phyloP scores from a whole-genome alignment of 345 rosid genomes.

The Noccaea bulbosa region DNA sequence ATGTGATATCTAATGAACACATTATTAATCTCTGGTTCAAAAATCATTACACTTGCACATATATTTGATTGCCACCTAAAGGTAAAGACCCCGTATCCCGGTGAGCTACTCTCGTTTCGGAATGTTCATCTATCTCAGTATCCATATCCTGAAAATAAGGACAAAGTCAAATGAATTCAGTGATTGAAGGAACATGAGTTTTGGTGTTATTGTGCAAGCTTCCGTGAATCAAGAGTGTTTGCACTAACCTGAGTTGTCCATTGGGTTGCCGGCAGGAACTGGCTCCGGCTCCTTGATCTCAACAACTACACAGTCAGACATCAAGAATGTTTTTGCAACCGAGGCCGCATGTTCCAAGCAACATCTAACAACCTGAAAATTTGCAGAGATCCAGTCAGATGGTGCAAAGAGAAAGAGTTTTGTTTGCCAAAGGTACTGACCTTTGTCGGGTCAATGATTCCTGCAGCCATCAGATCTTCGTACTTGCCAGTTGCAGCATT shows the following conservation, averaged over 20 bases:
- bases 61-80: conserved; percentile 23
- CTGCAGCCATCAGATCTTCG: conserved; percentile 93
- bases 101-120: conserved; percentile 34
- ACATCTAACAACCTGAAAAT: conserved; percentile 82
- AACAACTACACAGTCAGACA: conserved; percentile 96
- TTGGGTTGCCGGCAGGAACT: conserved; percentile 70
- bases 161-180: not conserved
- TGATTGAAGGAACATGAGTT: conserved; percentile 25
- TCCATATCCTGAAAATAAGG: conserved; percentile 40
- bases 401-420: not conserved
- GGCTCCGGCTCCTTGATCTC: conserved; percentile 90
- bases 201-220: not conserved
- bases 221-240: conserved; percentile 5
- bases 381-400: conserved; percentile 6
- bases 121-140: conserved; percentile 23
- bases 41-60: conserved; percentile 32
- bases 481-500: conserved; percentile 95
- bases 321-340: conserved; percentile 91
- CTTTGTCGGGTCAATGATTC: conserved; percentile 95
- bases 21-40: conserved; percentile 19
- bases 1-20: conserved; percentile 17
- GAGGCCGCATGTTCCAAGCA: conserved; percentile 97
- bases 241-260: conserved; percentile 84
- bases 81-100: conserved; percentile 12
- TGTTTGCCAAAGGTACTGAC: conserved; percentile 35